Percentiles rank a stretch among this genome's conserved stretches.
These are phyloP conservation scores for Fusarium praegraminearum DNA, from an alignment of 2,329 filamentous ascomycete species.

Conservation along the genomic window DNA sequence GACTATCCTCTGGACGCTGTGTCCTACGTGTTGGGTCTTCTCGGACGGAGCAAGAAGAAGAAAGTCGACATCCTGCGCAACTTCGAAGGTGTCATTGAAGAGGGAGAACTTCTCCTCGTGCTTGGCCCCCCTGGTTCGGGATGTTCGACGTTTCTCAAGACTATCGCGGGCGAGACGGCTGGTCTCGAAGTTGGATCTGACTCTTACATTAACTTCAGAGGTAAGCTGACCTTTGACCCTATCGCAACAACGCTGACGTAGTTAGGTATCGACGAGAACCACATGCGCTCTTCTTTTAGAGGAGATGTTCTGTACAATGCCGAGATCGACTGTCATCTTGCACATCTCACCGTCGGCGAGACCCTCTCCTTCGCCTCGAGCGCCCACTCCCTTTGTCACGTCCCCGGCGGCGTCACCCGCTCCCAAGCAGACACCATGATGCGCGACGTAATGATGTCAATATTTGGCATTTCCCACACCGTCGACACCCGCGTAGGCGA, in stretches of 20 bases:
- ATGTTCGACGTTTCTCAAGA: constrained; percentile 69
- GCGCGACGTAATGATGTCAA: constrained; percentile 73
- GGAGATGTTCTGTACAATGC: constrained; percentile 73
- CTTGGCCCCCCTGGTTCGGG: constrained; percentile 67
- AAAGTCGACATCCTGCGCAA: constrained; percentile 46
- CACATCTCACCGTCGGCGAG: constrained; percentile 74
- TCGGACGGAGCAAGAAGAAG: constrained; percentile 11
- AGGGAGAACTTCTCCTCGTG: constrained; percentile 49
- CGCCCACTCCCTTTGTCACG: constrained; percentile 70
- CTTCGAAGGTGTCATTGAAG: constrained; percentile 49
- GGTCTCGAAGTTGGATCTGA: constrained; percentile 48
- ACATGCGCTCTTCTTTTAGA: constrained; percentile 60
- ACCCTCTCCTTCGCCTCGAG: constrained; percentile 73
- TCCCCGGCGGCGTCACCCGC: constrained; percentile 47
- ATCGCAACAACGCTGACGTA: background rate
- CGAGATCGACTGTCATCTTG: constrained; percentile 73
- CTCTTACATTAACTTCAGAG: constrained; percentile 64
- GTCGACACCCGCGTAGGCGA: constrained; percentile 79
- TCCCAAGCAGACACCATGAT: constrained; percentile 41
- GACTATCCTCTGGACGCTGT: constrained; percentile 42
- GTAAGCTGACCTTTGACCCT: constrained; percentile 28
- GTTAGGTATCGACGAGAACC: constrained; percentile 47
- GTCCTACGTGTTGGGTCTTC: constrained; percentile 3
- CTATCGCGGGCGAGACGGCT: constrained; percentile 64
- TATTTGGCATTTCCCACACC: constrained; percentile 82